Base-by-base conservation (phyloP, 129 eudicot genomes). In the Helichrysum umbraculigerum region DNA sequence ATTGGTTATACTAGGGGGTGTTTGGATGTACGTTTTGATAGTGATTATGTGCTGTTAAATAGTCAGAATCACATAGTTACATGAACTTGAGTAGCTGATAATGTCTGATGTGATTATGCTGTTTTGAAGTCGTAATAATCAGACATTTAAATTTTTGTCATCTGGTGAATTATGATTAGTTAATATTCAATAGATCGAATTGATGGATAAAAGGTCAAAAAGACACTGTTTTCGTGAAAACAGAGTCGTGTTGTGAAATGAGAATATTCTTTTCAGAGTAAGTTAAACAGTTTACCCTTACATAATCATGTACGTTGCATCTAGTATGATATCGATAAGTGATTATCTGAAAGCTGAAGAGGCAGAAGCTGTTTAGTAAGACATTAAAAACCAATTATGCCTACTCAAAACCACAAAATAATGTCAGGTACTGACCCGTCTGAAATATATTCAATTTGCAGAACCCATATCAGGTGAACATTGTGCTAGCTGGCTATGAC, bases 401-500 rank as follows among this genome's bases (percentile, higher is more conserved):
- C 30, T 0, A 62, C 14, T 32, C 69, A 32, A 17, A 63, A 63
- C 41, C 69, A 4, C 21, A 0, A 14, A 3, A 50, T 51, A 42
- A 70, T 52, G 6, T 56, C 15, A 32, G 11, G 0, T 7, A 51
- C 75, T 41, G 41, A 74, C 61, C 19, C 2, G 4, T 77, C 5
- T 15, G 7, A 70, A 22, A n/a, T 52, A 61, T 11, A 6, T 59
- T 42, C 6, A 60, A 63, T 62, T 81, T 84, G 65, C 94, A 95
- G 99, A 95, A 88, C 75, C 99, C 99, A 16, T 91, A 95, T 75
- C 62, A 73, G 79, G 97, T 89, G 33, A 95, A 95, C 74, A 85
- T 95, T 51, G 83, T 95, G 35, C 80, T 95, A 68, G 99, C 99
- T 50, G 97, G 97, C 21, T 91, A 89, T 2, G 99, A 95, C 75